These are phyloP conservation scores for Diplocarpon rosae DNA, from an alignment of 2,329 filamentous ascomycete species.

Conservation along the genomic window DNA sequence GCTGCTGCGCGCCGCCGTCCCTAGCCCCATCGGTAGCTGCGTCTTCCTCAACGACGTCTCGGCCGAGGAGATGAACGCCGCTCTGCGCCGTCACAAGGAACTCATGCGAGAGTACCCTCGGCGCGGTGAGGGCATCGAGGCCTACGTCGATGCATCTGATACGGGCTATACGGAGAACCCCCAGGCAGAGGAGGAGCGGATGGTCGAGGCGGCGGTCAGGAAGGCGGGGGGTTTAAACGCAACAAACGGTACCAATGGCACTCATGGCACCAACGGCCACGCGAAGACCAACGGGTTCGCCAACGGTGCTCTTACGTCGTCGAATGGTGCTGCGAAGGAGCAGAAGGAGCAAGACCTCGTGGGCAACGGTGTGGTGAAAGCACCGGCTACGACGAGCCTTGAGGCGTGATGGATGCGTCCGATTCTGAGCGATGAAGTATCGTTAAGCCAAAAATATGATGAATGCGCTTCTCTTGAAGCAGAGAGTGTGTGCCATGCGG, in stretches of 20 bases:
- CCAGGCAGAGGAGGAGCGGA: constrained; percentile 20
- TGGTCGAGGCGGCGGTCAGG: constrained; percentile 18
- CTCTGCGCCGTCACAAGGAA: constrained; percentile 52
- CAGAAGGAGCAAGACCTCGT: not conserved
- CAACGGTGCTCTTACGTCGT: not conserved
- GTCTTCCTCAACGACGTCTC: constrained; percentile 58
- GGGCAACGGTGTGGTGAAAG: too few relatives aligned
- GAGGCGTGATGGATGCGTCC: not conserved
- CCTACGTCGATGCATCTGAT: constrained; percentile 58
- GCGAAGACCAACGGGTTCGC: not conserved
- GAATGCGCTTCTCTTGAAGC: too few relatives aligned
- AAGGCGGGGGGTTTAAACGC: constrained; percentile 18
- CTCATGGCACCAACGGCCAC: constrained; percentile 1
- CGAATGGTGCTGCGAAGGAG: not conserved
- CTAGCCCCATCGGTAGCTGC: constrained; percentile 55
- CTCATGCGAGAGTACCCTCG: constrained; percentile 52
- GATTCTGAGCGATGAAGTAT: too few relatives aligned
- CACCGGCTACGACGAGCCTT: not conserved
- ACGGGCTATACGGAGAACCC: constrained; percentile 41
- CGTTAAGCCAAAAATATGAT: too few relatives aligned
- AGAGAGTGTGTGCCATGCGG: too few relatives aligned
- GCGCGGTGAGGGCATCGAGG: constrained; percentile 54
- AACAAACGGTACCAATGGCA: not conserved
- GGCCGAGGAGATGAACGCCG: constrained; percentile 48
- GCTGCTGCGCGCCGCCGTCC: constrained; percentile 55